Evolutionary conservation across 768 basidiomycete genomes (phyloP).

Genomic region (Daedalea quercina): DNA sequence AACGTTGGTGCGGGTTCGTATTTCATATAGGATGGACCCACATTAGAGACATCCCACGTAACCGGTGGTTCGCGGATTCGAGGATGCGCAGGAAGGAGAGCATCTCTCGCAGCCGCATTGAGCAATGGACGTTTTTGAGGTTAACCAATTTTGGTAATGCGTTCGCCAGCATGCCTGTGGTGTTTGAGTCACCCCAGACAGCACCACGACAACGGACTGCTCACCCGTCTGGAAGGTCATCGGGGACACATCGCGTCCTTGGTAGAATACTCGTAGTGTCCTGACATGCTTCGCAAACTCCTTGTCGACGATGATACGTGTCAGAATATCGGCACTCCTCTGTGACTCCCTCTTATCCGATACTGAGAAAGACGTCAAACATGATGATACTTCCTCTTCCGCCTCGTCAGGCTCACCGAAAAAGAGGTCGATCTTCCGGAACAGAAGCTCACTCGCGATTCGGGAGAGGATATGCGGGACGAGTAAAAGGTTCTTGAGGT

Average conservation of each 20-base stretch:
- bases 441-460: constrained; percentile 62
- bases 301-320: constrained; percentile 54
- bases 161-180: constrained; percentile 59
- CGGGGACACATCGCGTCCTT: constrained; percentile 40
- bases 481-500: constrained; percentile 57
- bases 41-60: constrained; percentile 49
- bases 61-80: constrained; percentile 41
- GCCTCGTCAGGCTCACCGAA: constrained; percentile 33
- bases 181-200: background rate
- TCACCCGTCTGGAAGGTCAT: constrained; percentile 62
- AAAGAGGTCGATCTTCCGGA: constrained; percentile 57
- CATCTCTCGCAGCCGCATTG: constrained; percentile 49
- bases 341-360: constrained; percentile 47
- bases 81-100: constrained; percentile 45
- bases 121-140: constrained; percentile 53
- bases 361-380: constrained; percentile 19
- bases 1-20: background rate
- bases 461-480: constrained; percentile 63
- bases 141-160: constrained; percentile 57
- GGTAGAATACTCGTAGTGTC: constrained; percentile 54
- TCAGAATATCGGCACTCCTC: constrained; percentile 66
- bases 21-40: constrained; percentile 7
- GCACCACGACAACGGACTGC: constrained; percentile 3
- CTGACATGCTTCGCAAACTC: constrained; percentile 51
- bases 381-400: constrained; percentile 10